phyloP scores from a whole-genome alignment of 202 grass and related monocot genomes.

The Carex arenaria region DNA sequence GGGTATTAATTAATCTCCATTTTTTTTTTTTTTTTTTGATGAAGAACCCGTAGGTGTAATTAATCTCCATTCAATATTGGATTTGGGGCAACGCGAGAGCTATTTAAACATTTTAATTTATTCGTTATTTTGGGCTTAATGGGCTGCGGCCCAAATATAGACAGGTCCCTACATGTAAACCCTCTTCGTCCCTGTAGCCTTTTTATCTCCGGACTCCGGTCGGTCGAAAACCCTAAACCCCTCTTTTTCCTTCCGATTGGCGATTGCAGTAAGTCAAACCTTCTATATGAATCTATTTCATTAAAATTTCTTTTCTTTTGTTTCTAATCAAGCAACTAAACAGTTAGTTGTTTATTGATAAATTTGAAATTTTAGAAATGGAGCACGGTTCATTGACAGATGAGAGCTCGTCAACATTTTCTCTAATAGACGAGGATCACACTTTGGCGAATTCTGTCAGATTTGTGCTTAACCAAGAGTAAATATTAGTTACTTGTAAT shows the following conservation, averaged over 20 bases:
- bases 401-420: slow-evolving; percentile 64
- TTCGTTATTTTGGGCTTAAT: no score
- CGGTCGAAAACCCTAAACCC: not conserved
- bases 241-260: not conserved
- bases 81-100: no score
- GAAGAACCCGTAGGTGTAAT: no score
- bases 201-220: no score
- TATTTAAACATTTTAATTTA: no score
- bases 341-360: not conserved
- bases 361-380: slow-evolving; percentile 29
- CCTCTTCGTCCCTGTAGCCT: no score
- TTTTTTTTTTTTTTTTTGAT: no score
- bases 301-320: not conserved
- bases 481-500: not conserved
- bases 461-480: slow-evolving; percentile 92
- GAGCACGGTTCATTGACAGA: slow-evolving; percentile 64
- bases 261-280: not conserved
- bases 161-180: no score
- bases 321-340: not conserved
- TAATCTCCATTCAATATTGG: no score
- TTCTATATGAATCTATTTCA: not conserved
- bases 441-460: slow-evolving; percentile 74
- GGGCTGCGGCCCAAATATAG: no score
- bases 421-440: slow-evolving; percentile 84
- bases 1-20: no score